Evolutionary conservation across 225 moss, liverwort and hornwort genomes (phyloP).

Genomic region (Polytrichum formosum): DNA sequence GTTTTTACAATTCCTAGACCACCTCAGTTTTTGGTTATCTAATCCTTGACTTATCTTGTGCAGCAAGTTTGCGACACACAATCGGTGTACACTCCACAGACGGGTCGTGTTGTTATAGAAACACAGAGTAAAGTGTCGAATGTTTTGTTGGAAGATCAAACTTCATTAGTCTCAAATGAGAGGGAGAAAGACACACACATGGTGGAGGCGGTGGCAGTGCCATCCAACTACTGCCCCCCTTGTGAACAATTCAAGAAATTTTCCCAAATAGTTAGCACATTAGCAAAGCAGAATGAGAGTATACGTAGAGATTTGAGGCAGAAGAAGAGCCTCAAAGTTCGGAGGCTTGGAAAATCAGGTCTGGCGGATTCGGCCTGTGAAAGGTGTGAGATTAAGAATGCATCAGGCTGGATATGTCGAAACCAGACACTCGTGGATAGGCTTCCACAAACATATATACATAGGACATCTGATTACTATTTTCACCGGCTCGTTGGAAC

Average conservation of each 20-base stretch:
- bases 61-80: conserved; percentile 45
- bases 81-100: conserved; percentile 36
- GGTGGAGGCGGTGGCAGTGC: neutral
- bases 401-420: conserved; percentile 48
- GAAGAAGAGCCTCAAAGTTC: conserved; percentile 1
- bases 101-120: conserved; percentile 29
- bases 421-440: conserved; percentile 44
- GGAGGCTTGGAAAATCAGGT: neutral
- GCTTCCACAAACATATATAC: conserved; percentile 55
- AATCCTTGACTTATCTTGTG: conserved; percentile 18
- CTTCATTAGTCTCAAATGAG: conserved; percentile 17
- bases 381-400: conserved; percentile 14
- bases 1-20: no score
- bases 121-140: conserved; percentile 34
- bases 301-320: neutral
- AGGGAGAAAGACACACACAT: conserved; percentile 14
- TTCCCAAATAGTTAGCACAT: conserved; percentile 25
- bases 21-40: no score
- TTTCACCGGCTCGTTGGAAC: conserved; percentile 51
- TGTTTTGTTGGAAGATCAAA: conserved; percentile 35
- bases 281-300: conserved; percentile 10
- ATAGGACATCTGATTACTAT: conserved; percentile 48
- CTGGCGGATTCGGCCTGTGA: no score
- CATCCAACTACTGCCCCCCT: conserved; percentile 31
- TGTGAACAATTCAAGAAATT: conserved; percentile 32